Evolutionary conservation across 345 rosid species (phyloP), one percentile per base, ranked within the genome.

Genomic region (Barbarea vulgaris): DNA sequence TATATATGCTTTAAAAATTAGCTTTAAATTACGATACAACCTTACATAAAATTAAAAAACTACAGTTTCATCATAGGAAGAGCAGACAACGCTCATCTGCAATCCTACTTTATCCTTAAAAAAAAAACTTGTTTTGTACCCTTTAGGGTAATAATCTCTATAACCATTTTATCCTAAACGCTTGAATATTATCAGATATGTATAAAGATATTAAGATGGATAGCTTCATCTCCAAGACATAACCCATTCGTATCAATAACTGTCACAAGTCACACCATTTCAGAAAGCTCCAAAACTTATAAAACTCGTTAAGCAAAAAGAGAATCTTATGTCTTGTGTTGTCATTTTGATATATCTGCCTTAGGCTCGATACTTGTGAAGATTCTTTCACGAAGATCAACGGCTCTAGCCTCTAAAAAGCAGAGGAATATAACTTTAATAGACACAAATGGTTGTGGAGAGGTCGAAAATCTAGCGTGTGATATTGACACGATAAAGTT

Each of bases 311-410:
- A 50, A 21, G 21, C n/a, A 4, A 30, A 9, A 28, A 57, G 11
- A 70, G 47, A 42, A 28, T 9, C 2, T 69, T 15, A 28, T n/a
- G 69, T 73, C 34, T 75, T 39, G 62, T 59, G 51, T 57, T 47
- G 50, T 66, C 61, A 47, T 14, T 57, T 28, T 48, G 42, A 34
- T 57, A 42, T 65, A 58, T 56, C 13, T 66, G 24, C 14, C 27
- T 48, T 25, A 48, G 34, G 69, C 56, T 73, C 62, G 64, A 21
- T 42, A 36, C 59, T 12, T 65, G 66, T 41, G 55, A 24, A 60
- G 69, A 69, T 69, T 62, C 70, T 69, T n/a, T 61, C 58, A 76
- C 75, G 48, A 54, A 54, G n/a, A 52, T 69, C 74, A 69, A 76
- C 13, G 31, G 14, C 50, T 59, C 55, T n/a, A n/a, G n/a, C n/a